Conservation (phyloP, 306 rosid species). For the Glycyrrhiza uralensis region DNA sequence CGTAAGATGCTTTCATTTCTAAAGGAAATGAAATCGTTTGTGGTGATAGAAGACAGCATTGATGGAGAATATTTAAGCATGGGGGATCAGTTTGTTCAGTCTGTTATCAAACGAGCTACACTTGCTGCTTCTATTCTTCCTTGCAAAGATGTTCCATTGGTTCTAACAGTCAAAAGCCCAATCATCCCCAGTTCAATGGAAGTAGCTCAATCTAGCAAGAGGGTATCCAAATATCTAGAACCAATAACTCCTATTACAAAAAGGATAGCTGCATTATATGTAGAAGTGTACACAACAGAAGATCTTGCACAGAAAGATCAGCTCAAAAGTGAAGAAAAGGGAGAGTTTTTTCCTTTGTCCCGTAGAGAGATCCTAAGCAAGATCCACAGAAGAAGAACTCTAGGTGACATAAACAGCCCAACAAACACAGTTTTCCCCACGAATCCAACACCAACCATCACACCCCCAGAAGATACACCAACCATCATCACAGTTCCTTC, state of each 20-base stretch:
- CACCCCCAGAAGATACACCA: slow-evolving; percentile 63
- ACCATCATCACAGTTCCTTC: slow-evolving; percentile 77
- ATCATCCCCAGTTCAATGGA: slow-evolving; percentile 37
- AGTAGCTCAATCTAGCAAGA: slow-evolving; percentile 38
- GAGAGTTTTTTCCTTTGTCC: slow-evolving; percentile 34
- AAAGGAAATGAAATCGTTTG: slow-evolving; percentile 42
- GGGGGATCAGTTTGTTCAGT: slow-evolving; percentile 41
- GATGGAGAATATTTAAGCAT: slow-evolving; percentile 36
- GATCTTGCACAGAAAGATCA: slow-evolving; percentile 43
- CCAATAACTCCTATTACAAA: slow-evolving; percentile 27
- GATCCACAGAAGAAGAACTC: slow-evolving; percentile 36
- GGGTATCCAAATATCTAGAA: slow-evolving; percentile 46
- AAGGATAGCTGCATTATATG: slow-evolving; percentile 49
- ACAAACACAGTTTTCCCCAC: slow-evolving; percentile 58
- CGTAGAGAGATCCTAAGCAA: slow-evolving; percentile 40
- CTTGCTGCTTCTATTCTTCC: slow-evolving; percentile 46
- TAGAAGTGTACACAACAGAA: slow-evolving; percentile 41
- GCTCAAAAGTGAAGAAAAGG: slow-evolving; percentile 46
- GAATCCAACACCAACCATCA: slow-evolving; percentile 47
- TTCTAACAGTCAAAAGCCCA: slow-evolving; percentile 42
- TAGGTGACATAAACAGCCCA: slow-evolving; percentile 44
- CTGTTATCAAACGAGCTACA: slow-evolving; percentile 34
- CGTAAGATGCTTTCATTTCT: slow-evolving; percentile 35
- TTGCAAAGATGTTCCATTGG: slow-evolving; percentile 49
- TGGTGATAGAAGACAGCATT: slow-evolving; percentile 49